Evolutionary conservation across 768 basidiomycete species (phyloP), one percentile per base, ranked within the genome.

Genomic region (Podaxis mareebaensis): DNA sequence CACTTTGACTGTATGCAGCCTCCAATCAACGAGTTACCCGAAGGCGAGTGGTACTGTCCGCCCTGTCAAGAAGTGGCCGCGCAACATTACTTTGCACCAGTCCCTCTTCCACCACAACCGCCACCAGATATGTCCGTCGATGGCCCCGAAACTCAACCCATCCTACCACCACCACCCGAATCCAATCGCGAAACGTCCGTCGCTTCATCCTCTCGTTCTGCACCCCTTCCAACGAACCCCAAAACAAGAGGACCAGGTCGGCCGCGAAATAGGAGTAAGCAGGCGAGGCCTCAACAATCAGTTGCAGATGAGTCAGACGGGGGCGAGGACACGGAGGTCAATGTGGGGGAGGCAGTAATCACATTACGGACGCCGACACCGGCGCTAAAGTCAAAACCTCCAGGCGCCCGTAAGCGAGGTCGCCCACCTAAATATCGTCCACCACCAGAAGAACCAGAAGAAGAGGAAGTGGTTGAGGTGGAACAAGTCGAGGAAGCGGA

Each of bases 1-100:
- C 93, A 95, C 74, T 86, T 88, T 82, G 84, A 88, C 67, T 95
- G 92, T 73, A 81, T 95, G 61, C 68, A 76, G 40, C 93, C 95
- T 38, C 88, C 91, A 0, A 76, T 97, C 15, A 76, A 81, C 60
- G 79, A 85, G 62, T 79, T 87, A 38, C 95, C 95, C 1, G 82
- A 86, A 40, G 93, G 93, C 68, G 81, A 81, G 72, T 95, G 90
- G 91, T 81, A 85, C 68, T 93, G 92, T 73, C 90, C 90, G 26
- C 63, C 73, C 30, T 93, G 92, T 71, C 82, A 80, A 20, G 75
- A 75, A 44, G 65, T 75, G 10, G 51, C 33, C n/a, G 55, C 60
- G 22, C 48, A 53, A 40, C 59, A 60, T n/a, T 48, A 39, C 6
- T 60, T 65, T 51, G 36, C 59, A 24, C 59, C 60, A n/a, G 38